These are phyloP conservation scores for Populus alba DNA, from an alignment of 345 rosid species.

Conservation along the genomic window DNA sequence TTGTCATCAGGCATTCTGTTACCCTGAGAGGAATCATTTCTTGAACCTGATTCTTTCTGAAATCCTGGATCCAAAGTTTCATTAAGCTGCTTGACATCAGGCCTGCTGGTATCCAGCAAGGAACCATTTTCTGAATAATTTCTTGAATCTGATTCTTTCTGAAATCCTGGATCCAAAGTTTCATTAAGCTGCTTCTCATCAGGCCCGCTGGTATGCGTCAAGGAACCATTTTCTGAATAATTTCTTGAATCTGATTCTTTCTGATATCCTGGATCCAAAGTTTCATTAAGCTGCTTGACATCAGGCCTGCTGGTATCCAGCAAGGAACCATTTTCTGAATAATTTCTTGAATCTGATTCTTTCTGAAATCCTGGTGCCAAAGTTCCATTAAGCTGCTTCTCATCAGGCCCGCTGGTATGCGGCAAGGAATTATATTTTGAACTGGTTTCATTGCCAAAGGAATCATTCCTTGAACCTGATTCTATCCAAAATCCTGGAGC, in stretches of 20 bases:
- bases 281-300: not conserved
- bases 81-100: not conserved
- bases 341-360: constrained; percentile 4
- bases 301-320: not conserved
- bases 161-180: not conserved
- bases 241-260: no score
- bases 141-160: not conserved
- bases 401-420: not conserved
- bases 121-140: not conserved
- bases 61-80: not conserved
- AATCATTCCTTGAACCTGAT: not conserved
- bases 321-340: not conserved
- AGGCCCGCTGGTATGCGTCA: not conserved
- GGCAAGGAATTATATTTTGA: not conserved
- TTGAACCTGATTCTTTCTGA: not conserved
- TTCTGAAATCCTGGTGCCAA: not conserved
- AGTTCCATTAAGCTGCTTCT: not conserved
- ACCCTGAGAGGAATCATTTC: not conserved
- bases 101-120: not conserved
- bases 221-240: not conserved
- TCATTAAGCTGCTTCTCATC: not conserved
- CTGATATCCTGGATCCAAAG: not conserved
- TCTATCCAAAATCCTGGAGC: not conserved
- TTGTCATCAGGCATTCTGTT: not conserved
- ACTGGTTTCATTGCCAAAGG: not conserved